Base-by-base conservation (phyloP, 495 filamentous ascomycete species). In the Tuber calosporum region DNA sequence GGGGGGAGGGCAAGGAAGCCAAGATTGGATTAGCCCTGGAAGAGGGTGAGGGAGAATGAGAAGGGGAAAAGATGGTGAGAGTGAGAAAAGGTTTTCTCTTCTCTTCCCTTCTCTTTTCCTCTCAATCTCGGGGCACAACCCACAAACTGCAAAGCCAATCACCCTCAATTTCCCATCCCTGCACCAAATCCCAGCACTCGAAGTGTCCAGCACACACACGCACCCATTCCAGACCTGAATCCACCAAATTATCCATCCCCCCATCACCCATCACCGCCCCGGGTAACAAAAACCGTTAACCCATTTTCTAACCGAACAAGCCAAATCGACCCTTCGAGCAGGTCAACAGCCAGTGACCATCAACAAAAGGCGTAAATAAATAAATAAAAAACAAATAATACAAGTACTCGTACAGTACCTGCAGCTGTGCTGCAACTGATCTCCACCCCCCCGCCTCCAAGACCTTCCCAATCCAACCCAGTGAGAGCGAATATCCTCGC, bases 1-100 rank as follows among this genome's bases (percentile, higher is more conserved):
- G 26, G n/a, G 1, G 22, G 9, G 53, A 26, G 48, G 53, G 53
- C 26, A 62, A 30, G 53, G 53, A 11, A 11, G 15, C 53, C 53
- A 62, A 62, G 53, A 26, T 58, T 58, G 48, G 48, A 26, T 58
- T 58, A 58, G 48, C 17, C 22, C 13, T n/a, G n/a, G 13, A 30
- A 26, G 7, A n/a, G 13, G 22, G 26, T 11, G n/a, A 9, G n/a
- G 48, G 3, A 4, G n/a, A 26, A 3, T 2, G 7, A 53, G 22
- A 30, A 11, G 30, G 7, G 13, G 9, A 58, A 62, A 15, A 62
- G 13, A 17, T 11, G 8, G 22, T 1, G 7, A 53, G 13, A n/a
- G n/a, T n/a, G n/a, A n/a, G n/a, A n/a, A 19, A 19, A 34, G 53
- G 83, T 82, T 83, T 81, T 80, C 78, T 43, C 42, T 58, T 9